These are phyloP conservation scores for Arachnomyces sp. DNA, from an alignment of 2,329 filamentous ascomycete genomes.

Conservation along the genomic window DNA sequence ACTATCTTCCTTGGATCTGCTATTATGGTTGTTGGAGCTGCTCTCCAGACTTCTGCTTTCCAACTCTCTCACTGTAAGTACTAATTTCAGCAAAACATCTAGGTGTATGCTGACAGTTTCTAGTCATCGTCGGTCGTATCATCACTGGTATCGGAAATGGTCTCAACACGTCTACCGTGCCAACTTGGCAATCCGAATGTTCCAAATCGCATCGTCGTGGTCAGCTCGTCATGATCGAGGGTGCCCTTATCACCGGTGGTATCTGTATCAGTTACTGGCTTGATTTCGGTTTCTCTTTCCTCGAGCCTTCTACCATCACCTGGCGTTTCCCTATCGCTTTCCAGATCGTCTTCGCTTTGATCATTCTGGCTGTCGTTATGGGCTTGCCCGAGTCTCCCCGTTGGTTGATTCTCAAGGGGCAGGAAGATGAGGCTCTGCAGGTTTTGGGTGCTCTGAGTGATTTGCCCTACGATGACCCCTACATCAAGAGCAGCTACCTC, in stretches of 20 bases:
- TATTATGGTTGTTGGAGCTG: constrained; percentile 44
- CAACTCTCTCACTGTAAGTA: constrained; percentile 31
- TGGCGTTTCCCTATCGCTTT: constrained; percentile 52
- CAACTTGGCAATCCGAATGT: constrained; percentile 45
- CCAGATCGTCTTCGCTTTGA: constrained; percentile 48
- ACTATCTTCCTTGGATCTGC: constrained; percentile 42
- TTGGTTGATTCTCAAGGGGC: constrained; percentile 50
- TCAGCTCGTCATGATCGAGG: constrained; percentile 47
- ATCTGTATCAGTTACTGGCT: constrained; percentile 45
- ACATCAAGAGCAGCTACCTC: constrained; percentile 40
- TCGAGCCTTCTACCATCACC: constrained; percentile 39
- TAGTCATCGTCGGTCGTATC: constrained; percentile 42
- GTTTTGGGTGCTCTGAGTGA: constrained; percentile 42
- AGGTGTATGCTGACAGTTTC: too few species aligned
- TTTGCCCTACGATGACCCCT: constrained; percentile 37
- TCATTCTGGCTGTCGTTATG: constrained; percentile 43
- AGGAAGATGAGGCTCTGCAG: constrained; percentile 43
- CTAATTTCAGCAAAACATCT: too few species aligned
- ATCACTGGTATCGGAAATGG: constrained; percentile 47
- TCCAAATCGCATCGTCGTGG: constrained; percentile 44
- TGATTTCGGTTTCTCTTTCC: constrained; percentile 45
- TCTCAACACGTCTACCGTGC: constrained; percentile 45
- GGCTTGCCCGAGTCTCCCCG: constrained; percentile 50
- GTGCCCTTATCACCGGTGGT: constrained; percentile 44
- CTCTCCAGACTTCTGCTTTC: constrained; percentile 42